Percentiles rank a stretch among this genome's conserved stretches.
Evolutionary conservation across 73 alveolate genomes (phyloP).

Genomic region (Blepharisma japonicum): DNA sequence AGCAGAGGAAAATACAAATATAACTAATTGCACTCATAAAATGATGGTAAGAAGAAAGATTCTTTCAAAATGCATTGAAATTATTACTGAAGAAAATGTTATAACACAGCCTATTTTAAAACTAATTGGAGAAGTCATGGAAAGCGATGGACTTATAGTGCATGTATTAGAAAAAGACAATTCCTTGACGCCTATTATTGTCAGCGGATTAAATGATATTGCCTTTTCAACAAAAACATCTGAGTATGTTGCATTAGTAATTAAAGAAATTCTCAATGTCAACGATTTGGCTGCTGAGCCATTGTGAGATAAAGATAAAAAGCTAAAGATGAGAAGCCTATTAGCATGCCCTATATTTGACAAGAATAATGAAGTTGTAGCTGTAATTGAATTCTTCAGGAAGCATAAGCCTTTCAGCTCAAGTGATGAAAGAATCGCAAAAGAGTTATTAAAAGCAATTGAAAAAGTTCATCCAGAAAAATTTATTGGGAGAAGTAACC

Average conservation of each 20-base stretch:
- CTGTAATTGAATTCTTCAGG: not conserved
- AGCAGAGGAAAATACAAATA: conserved; percentile 3
- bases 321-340: not conserved
- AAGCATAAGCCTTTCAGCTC: not conserved
- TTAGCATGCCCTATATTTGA: not conserved
- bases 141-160: not conserved
- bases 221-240: not conserved
- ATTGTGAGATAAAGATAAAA: not conserved
- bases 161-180: not conserved
- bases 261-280: not conserved
- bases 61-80: not conserved
- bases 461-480: not conserved
- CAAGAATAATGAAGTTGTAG: not conserved
- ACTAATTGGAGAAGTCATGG: not conserved
- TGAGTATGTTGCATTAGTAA: not conserved
- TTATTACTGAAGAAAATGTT: not conserved
- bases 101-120: not conserved
- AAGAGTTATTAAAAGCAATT: not conserved
- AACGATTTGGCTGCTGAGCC: not conserved
- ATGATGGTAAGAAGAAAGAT: not conserved
- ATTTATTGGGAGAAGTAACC: not conserved
- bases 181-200: not conserved
- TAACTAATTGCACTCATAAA: not conserved
- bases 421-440: not conserved
- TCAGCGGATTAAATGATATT: not conserved